Evolutionary conservation across 2,329 filamentous ascomycete species (phyloP), one percentile per base, ranked within the genome.

Genomic region (Coniochaeta hoffmannii): DNA sequence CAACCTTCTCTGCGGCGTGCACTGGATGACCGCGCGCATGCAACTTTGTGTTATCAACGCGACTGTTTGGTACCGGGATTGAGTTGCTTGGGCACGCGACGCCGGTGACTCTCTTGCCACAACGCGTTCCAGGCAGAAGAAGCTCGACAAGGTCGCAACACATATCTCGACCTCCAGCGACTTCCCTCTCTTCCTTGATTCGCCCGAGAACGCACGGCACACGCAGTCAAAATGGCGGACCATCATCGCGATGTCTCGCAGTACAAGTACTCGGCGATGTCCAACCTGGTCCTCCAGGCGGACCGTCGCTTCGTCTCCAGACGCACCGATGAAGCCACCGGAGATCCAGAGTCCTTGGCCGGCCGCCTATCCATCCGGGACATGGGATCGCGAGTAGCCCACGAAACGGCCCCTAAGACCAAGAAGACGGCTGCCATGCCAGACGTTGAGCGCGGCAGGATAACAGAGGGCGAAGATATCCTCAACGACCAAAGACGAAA

Each of bases 191-290:
- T 19, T 22, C 7, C 36, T 11, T 41, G 36, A 41, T 2, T 22
- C 5, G 22, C 17, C 52, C 54, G 49, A 24, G 50, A 35, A 34
- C 35, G 53, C 53, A 19, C 32, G 41, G 24, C 30, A 35, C 24
- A 19, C 51, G 60, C 64, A 66, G 68, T 62, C 71, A 80, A 70
- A 57, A 92, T 93, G 89, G 81, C 88, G 72, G 88, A 86, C 71
- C 79, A 83, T 72, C 79, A 86, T 68, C 83, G 83, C 73, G 85
- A 94, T 87, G 89, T 96, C 67, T 92, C 90, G 73, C 92, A 96
- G 76, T 97, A 96, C 83, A 97, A 97, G 76, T 96, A 97, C 83
- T 91, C 91, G 85, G 91, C 90, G 73, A 97, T 99, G 94, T 99
- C 94, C 77, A 99, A 99, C 85, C 88, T 99, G 90, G 94, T 99